phyloP scores from a whole-genome alignment of 768 basidiomycete species.

The Russula sp. region DNA sequence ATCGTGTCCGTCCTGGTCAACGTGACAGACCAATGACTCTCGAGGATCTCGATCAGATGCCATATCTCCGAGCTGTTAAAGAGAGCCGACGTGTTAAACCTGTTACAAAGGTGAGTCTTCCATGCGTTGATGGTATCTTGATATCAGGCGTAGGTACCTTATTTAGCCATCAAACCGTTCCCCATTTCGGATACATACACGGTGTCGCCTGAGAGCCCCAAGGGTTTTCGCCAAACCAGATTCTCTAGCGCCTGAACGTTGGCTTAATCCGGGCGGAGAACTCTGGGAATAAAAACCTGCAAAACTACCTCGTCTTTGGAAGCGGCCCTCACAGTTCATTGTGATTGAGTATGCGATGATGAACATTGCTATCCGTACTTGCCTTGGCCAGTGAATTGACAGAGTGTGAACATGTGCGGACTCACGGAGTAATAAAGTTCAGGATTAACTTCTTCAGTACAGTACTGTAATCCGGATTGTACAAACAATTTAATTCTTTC shows the following conservation, averaged over 20 bases:
- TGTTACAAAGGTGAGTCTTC: slow-evolving; percentile 77
- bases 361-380: slow-evolving; percentile 83
- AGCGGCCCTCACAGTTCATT: slow-evolving; percentile 90
- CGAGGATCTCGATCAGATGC: slow-evolving; percentile 89
- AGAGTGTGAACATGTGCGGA: slow-evolving; percentile 86
- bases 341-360: slow-evolving; percentile 89
- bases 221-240: slow-evolving; percentile 87
- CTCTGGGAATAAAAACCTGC: slow-evolving; percentile 76
- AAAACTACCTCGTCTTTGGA: slow-evolving; percentile 96
- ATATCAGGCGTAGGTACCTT: slow-evolving; percentile 68
- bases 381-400: slow-evolving; percentile 77
- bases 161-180: slow-evolving; percentile 84
- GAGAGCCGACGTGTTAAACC: slow-evolving; percentile 90
- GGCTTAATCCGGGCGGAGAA: slow-evolving; percentile 84
- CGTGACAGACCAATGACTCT: slow-evolving; percentile 73
- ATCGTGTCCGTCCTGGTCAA: slow-evolving; percentile 75
- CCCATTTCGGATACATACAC: slow-evolving; percentile 90
- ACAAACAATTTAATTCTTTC: too few species aligned
- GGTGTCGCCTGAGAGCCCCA: slow-evolving; percentile 76
- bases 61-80: slow-evolving; percentile 90
- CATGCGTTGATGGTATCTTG: slow-evolving; percentile 15
- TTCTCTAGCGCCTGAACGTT: slow-evolving; percentile 80
- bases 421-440: slow-evolving; percentile 75
- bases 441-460: too few species aligned
- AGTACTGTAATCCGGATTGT: too few species aligned